Evolutionary conservation across 306 rosid genomes (phyloP), one percentile per base, ranked within the genome.

Genomic region (Ammopiptanthus mongolicus): DNA sequence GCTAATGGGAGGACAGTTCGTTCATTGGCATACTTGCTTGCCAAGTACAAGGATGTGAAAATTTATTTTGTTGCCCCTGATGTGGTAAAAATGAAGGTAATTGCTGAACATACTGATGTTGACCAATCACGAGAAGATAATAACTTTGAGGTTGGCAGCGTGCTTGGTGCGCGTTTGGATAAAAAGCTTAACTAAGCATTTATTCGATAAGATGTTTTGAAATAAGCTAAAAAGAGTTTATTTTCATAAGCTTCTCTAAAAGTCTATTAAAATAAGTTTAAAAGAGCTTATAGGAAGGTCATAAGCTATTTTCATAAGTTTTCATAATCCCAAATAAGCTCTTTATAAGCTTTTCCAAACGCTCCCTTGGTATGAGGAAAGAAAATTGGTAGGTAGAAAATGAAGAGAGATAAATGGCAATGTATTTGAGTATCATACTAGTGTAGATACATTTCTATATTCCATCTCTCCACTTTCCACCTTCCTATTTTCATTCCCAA

Each of bases 1-100:
- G 93, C 97, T 6, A 91, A 88, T 36, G 98, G 97, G 52, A 91
- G 98, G 83, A 91, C 98, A 3, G 96, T 91, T 53, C 93, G 92
- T 36, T 93, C 98, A 9, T 84, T 93, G 63, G 97, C 97, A 22
- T 93, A 88, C 84, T 83, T 93, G 88, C 97, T 91, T 15, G 86
- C 93, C 25, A 93, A 85, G 83, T 93, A 88, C 85, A 62, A 76
- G 17, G 87, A 91, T 82, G 93, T 93, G 77, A 86, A 88, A 78
- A 79, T 93, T 44, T 88, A 81, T 84, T 85, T 89, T 72, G 93
- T 93, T 73, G 87, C 93, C 73, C 98, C 97, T 8, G 88, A 88
- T 63, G 90, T 85, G 25, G 93, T 93, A 3, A 88, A 93, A 78
- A 91, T 89, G 98, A 93, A 93, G 96, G 97, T 93, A 80, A 59